phyloP scores from a whole-genome alignment of 495 filamentous ascomycete species.

The Barbatosphaeria neglecta region DNA sequence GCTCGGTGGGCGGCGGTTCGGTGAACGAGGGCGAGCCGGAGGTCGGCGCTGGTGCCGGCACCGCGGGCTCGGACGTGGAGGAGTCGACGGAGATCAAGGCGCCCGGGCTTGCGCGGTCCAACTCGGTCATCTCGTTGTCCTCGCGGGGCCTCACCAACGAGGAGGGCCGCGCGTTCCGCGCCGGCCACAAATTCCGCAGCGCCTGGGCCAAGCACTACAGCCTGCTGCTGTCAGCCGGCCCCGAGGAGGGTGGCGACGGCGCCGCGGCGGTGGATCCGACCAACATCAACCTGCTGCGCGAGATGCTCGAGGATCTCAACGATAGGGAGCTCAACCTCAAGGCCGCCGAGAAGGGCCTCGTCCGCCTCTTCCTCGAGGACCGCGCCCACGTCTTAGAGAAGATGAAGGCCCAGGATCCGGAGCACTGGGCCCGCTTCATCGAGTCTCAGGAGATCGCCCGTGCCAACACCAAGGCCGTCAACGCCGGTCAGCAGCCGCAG shows the following conservation, averaged over 20 bases:
- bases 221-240: conserved; percentile 19
- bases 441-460: conserved; percentile 57
- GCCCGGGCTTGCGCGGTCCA: conserved; percentile 49
- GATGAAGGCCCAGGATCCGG: conserved; percentile 44
- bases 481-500: conserved; percentile 5
- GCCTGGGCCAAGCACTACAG: conserved; percentile 37
- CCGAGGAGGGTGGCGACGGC: conserved; percentile 38
- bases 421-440: conserved; percentile 51
- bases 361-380: conserved; percentile 47
- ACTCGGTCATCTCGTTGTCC: conserved; percentile 68
- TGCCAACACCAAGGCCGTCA: conserved; percentile 37
- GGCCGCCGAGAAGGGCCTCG: conserved; percentile 42
- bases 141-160: conserved; percentile 72
- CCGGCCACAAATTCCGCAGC: conserved; percentile 68
- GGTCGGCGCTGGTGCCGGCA: conserved; percentile 28
- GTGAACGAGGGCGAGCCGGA: conserved; percentile 8
- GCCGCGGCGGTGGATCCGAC: conserved; percentile 39
- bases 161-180: conserved; percentile 78
- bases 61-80: conserved; percentile 22
- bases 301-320: conserved; percentile 52
- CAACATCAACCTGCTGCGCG: conserved; percentile 45
- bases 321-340: conserved; percentile 46
- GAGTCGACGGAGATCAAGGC: conserved; percentile 20
- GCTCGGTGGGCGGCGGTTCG: too few species aligned
- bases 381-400: conserved; percentile 36